These are phyloP conservation scores for Sophora flavescens DNA, from an alignment of 306 rosid species.

Conservation along the genomic window DNA sequence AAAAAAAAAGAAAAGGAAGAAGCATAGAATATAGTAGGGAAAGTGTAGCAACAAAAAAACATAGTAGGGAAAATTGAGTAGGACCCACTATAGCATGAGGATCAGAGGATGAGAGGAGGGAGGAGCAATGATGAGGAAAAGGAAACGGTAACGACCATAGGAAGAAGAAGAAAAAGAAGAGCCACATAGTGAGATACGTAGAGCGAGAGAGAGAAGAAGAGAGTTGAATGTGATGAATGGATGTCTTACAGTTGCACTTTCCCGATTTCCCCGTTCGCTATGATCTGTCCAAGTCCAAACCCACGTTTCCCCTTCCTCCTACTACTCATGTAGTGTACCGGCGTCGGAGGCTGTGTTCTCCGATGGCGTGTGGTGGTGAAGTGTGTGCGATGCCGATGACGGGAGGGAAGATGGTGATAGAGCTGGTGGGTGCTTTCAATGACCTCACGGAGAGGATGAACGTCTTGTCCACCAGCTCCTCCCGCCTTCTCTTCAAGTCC, in stretches of 20 bases:
- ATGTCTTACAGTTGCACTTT: neutral
- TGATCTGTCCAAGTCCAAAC: neutral
- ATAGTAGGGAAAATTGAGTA: neutral
- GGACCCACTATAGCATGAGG: neutral
- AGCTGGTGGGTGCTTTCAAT: conserved; percentile 91
- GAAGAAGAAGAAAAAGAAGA: neutral
- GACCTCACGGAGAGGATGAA: conserved; percentile 77
- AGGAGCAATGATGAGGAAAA: neutral
- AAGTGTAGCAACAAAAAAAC: no score
- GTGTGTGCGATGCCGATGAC: neutral
- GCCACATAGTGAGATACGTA: no score
- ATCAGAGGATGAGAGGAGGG: neutral
- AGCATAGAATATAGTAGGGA: no score
- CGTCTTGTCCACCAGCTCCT: conserved; percentile 62
- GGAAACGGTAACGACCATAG: conserved; percentile 7
- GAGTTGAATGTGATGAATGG: neutral
- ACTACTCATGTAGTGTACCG: neutral
- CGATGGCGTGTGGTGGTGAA: conserved; percentile 27
- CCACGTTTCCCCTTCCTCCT: neutral
- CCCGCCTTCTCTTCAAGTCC: conserved; percentile 74
- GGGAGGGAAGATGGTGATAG: conserved; percentile 91
- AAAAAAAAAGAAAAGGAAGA: no score
- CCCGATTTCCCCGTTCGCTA: neutral
- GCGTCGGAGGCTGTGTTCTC: neutral
- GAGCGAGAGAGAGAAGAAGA: neutral